Evolutionary conservation across 2,329 filamentous ascomycete species (phyloP), one percentile per base, ranked within the genome.

Genomic region (Cladosporium sp.): DNA sequence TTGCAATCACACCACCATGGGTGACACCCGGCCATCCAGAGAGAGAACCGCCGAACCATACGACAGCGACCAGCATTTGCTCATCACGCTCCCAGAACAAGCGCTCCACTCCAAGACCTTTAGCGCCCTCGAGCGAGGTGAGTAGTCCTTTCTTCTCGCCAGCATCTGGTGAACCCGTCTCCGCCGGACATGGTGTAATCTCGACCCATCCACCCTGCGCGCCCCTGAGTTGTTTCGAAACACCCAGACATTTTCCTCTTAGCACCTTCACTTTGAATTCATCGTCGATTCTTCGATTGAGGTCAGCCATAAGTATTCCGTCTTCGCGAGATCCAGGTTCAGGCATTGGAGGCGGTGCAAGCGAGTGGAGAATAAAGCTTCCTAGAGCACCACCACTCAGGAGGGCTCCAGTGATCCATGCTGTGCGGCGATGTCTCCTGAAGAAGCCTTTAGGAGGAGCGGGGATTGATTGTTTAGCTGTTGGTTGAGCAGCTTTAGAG

Each of bases 1-100:
- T 92, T 8, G 88, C 89, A 58, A 91, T 82, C 7, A 84, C 81
- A 16, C 91, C 91, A 64, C 91, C 91, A 78, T 94, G 91, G 60
- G 88, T 86, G 48, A 91, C 81, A 14, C 85, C 84, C 1, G 90
- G 90, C 89, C 89, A 93, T 4, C 91, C 90, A 57, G 84, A 81
- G 23, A 89, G 74, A 1, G 81, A 85, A n/a, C 81, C 76, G 7
- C 91, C 91, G 63, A 93, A 83, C 80, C 84, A 90, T 5, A 93
- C 80, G n/a, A 93, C 82, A 58, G 83, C 85, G 13, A 89, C 79
- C 36, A 87, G 76, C 70, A 87, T 85, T 69, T 86, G 83, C 7
- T 87, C 85, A 32, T 76, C 76, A 3, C 79, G 72, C 73, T 91
- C 86, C 81, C 84, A 86, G 73, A 91, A 93, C 1, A 90, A 78